phyloP scores from a whole-genome alignment of 176 grass and related monocot species.

The Eragrostis nindensis region DNA sequence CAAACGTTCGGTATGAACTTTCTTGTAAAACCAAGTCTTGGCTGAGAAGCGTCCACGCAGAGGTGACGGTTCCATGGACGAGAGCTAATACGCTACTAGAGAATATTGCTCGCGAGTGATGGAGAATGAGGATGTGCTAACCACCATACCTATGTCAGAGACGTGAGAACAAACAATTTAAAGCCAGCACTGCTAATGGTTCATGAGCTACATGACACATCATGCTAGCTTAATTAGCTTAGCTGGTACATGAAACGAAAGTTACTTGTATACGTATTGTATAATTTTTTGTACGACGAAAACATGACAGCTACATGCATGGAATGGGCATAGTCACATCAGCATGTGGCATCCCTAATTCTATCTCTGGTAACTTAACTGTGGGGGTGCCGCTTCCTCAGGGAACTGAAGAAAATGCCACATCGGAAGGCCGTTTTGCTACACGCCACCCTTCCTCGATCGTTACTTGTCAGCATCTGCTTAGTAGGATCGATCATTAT shows the following conservation, averaged over 20 bases:
- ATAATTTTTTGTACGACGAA: too few species aligned
- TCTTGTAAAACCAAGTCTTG: neutral
- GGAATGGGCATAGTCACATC: neutral
- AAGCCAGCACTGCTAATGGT: neutral
- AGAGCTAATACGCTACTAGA: too few species aligned
- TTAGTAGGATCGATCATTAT: too few species aligned
- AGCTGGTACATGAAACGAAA: neutral
- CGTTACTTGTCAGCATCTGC: too few species aligned
- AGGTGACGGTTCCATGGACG: neutral
- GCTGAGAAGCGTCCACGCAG: constrained; percentile 13
- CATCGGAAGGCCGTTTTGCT: too few species aligned
- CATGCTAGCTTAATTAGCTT: neutral
- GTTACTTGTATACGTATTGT: too few species aligned
- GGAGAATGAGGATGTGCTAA: neutral
- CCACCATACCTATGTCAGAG: neutral
- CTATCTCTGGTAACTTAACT: neutral
- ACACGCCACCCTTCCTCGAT: too few species aligned
- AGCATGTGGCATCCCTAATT: neutral
- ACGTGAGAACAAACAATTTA: constrained; percentile 17
- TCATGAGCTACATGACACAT: neutral
- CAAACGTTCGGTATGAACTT: neutral
- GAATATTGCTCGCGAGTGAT: too few species aligned
- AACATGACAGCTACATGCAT: neutral
- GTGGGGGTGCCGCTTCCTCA: neutral
- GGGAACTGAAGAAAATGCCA: constrained; percentile 6